These are phyloP conservation scores for Chimonanthus salicifolius DNA, from an alignment of 164 flowering plant genomes.

Conservation along the genomic window DNA sequence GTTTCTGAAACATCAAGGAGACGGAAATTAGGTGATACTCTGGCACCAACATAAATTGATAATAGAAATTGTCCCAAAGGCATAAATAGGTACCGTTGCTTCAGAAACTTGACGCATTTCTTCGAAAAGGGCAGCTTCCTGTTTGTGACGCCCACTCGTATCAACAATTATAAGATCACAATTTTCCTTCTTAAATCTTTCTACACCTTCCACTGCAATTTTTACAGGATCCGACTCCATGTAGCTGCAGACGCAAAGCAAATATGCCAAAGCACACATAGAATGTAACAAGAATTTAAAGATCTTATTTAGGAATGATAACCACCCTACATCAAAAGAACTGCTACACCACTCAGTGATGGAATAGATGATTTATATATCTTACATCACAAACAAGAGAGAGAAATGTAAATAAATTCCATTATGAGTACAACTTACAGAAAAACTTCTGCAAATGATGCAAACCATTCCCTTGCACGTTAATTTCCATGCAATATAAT, in stretches of 20 bases:
- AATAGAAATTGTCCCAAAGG: not conserved
- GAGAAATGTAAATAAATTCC: no score
- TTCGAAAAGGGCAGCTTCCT: constrained; percentile 95
- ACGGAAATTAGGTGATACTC: not conserved
- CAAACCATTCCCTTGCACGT: no score
- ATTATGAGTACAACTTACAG: not conserved
- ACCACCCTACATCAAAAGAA: not conserved
- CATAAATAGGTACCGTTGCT: constrained; percentile 63
- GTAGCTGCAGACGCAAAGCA: constrained; percentile 50
- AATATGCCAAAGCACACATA: not conserved
- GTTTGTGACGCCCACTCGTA: constrained; percentile 98
- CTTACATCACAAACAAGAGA: not conserved
- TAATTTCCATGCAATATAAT: no score
- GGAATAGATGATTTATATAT: no score
- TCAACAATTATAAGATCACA: constrained; percentile 97
- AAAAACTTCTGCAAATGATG: not conserved
- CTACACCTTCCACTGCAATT: constrained; percentile 96
- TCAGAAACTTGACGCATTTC: constrained; percentile 99
- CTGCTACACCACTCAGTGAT: not conserved
- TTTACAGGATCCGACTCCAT: constrained; percentile 95
- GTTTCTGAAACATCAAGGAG: constrained; percentile 55
- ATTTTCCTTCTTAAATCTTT: constrained; percentile 86
- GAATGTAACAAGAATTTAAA: not conserved
- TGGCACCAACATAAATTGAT: not conserved
- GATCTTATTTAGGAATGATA: not conserved